Evolutionary conservation across 768 basidiomycete genomes (phyloP).

Genomic region (Coprinellus micaceus): DNA sequence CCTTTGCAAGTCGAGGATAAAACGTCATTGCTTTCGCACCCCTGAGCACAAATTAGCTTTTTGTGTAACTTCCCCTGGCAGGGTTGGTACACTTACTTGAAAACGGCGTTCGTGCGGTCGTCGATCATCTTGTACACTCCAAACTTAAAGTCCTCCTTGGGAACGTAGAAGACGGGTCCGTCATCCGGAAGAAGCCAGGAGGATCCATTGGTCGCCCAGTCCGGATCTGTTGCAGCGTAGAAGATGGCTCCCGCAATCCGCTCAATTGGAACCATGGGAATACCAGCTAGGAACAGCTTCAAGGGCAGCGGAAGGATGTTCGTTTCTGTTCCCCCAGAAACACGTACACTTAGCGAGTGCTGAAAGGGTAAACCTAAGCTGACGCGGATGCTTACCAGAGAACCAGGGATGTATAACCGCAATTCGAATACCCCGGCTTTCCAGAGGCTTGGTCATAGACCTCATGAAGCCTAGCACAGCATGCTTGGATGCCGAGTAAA

Average conservation of each 20-base stretch:
- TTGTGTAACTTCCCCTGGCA: background rate
- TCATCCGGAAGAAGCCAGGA: constrained; percentile 48
- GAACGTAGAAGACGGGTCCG: constrained; percentile 45
- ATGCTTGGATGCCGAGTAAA: constrained; percentile 54
- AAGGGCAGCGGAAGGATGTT: constrained; percentile 36
- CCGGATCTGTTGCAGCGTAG: constrained; percentile 44
- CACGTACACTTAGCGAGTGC: background rate
- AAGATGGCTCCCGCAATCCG: constrained; percentile 52
- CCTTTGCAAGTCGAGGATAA: constrained; percentile 25
- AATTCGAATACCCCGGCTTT: constrained; percentile 37
- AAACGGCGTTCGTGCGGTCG: constrained; percentile 29
- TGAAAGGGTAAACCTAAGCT: background rate
- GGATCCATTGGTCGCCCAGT: constrained; percentile 41
- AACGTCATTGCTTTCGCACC: constrained; percentile 22
- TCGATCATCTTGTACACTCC: constrained; percentile 55
- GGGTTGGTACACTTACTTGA: constrained; percentile 5
- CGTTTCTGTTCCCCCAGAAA: constrained; percentile 35
- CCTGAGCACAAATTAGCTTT: constrained; percentile 12
- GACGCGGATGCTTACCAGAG: constrained; percentile 33
- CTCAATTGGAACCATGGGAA: constrained; percentile 43
- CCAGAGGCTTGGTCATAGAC: constrained; percentile 36
- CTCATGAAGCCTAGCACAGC: constrained; percentile 52
- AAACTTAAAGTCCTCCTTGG: constrained; percentile 43
- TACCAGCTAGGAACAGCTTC: constrained; percentile 45
- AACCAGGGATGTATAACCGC: constrained; percentile 52